Evolutionary conservation across 1,139 yeast genomes (phyloP), one percentile per base, ranked within the genome.

Genomic region (Diutina sp.): DNA sequence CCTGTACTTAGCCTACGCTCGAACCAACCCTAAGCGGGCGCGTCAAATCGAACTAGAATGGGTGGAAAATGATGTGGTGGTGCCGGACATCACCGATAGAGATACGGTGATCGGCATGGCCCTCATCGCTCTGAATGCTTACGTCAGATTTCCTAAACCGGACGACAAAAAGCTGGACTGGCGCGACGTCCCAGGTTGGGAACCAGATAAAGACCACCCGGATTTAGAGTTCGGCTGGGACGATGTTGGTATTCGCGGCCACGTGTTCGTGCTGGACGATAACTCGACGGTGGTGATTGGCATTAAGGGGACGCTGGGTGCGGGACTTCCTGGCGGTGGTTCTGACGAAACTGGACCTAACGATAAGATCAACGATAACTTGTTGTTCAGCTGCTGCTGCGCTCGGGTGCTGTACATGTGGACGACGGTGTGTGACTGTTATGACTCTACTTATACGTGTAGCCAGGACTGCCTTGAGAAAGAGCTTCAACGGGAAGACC

Each of bases 351-450:
- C 99, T 0, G 85, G 87, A 0, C 80, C 78, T 1, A 83, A 81
- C 60, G 99, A 93, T 67, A 90, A 90, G 69, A 70, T 78, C 46
- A 93, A 93, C 67, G 99, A 95, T 67, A 93, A 93, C 66, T 68
- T 93, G 57, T 70, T 93, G 53, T 93, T 93, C 67, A 88, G 96
- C 18, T 93, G 99, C 68, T 93, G 99, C 69, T 93, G 99, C 72
- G 99, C 97, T 0, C 77, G 98, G 47, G 85, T 93, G 7, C 83
- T 95, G 57, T 91, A 90, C 63, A 72, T 90, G 70, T 95, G 99
- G 99, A 83, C 85, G 8, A 88, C 98, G 0, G 98, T 91, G 0
- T 93, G 99, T 70, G 97, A 90, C 69, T 93, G 99, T 67, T 91
- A 86, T 66, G 83, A 84, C 60, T 83, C 82, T 58, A 82, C 96